Evolutionary conservation across 1,139 yeast genomes (phyloP), one percentile per base, ranked within the genome.

Genomic region (Pichia sp.): DNA sequence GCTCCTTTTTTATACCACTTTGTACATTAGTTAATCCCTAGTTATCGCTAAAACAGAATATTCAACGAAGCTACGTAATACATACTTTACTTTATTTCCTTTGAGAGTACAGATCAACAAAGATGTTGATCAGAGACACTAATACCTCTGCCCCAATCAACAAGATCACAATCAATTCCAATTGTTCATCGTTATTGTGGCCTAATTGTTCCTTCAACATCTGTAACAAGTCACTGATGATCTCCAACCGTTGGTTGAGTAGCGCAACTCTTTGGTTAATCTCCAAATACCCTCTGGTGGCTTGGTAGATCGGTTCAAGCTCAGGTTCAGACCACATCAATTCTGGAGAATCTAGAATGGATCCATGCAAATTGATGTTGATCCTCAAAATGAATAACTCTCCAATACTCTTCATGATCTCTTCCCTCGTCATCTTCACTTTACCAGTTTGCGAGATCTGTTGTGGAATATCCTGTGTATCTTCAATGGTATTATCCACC

Each of bases 291-390:
- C 96, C 96, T 55, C 97, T 74, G 3, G 94, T 85, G 0, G 97
- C 96, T 58, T 87, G 96, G 59, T 91, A 91, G 38, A 88, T 87
- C 1, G 98, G 98, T 56, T 91, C 97, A 41, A 91, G 66, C 52
- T 88, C 96, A 1, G 98, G 98, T 55, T 91, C 97, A 0, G 96
- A 79, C 98, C 98, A 91, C 96, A 91, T 87, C 40, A 91, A 73
- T 57, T 91, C 97, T 0, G 98, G 98, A 2, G 95, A 84, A 56
- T 91, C 98, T 45, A 91, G 64, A 17, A 91, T 93, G 2, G 96
- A 86, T 1, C 97, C 97, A 61, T 91, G 97, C 44, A 91, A 66
- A 54, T 91, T 91, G 47, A 87, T 85, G 58, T 83, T 86, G 41
- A 91, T 91, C 42, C 98, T 67, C 47, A 91, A 65, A 41, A 91